These are phyloP conservation scores for Sabuloglossum arenarium DNA, from an alignment of 495 filamentous ascomycete species.

Conservation along the genomic window DNA sequence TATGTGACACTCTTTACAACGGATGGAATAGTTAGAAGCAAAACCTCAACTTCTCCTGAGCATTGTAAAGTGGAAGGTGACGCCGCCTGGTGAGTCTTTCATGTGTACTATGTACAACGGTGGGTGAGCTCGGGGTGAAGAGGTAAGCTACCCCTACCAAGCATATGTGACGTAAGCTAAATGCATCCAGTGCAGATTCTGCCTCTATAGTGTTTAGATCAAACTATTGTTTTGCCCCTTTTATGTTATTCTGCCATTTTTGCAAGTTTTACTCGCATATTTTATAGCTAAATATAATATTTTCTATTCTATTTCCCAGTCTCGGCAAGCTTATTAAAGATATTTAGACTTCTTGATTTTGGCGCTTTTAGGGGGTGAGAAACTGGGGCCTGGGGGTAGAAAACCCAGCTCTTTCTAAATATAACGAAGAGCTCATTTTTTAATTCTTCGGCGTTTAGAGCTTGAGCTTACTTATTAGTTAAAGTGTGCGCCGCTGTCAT, in stretches of 20 bases:
- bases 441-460: neutral
- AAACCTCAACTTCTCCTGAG: neutral
- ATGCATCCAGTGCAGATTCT: no score
- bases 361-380: neutral
- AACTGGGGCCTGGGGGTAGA: neutral
- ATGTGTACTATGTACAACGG: no score
- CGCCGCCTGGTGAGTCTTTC: no score
- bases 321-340: neutral
- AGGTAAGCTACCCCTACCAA: no score
- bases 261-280: neutral
- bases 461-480: neutral
- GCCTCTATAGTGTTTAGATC: neutral
- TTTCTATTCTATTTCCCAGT: neutral
- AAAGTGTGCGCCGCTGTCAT: neutral
- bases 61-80: neutral
- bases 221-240: neutral
- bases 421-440: neutral
- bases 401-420: neutral
- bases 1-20: neutral
- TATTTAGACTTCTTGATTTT: neutral
- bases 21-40: neutral
- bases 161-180: no score
- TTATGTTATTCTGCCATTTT: neutral
- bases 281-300: neutral
- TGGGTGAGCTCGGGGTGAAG: no score